Conservation (phyloP, 768 basidiomycete genomes). For the Mycena belliarum region DNA sequence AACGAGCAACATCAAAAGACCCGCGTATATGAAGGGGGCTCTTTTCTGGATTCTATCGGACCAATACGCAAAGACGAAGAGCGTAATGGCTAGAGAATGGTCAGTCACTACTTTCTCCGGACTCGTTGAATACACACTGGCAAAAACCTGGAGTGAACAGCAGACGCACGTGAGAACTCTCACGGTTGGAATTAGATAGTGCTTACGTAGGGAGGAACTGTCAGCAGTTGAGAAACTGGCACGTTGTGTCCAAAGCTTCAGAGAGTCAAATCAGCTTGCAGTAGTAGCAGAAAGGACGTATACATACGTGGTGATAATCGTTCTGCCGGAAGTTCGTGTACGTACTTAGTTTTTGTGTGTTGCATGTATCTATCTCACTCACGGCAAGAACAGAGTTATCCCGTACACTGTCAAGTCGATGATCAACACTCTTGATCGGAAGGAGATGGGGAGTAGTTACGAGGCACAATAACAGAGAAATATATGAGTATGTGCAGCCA, state of each 20-base stretch:
- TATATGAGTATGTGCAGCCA: conserved; percentile 61
- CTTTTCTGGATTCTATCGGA: conserved; percentile 61
- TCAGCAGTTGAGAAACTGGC: conserved; percentile 63
- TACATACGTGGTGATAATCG: conserved; percentile 56
- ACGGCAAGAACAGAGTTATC: conserved; percentile 61
- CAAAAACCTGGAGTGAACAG: conserved; percentile 34
- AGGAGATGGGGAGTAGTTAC: conserved; percentile 42
- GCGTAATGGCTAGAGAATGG: conserved; percentile 49
- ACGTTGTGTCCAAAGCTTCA: conserved; percentile 59
- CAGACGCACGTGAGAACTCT: background rate
- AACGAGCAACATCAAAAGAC: conserved; percentile 45
- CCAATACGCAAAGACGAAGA: conserved; percentile 52
- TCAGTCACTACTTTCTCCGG: too few relatives aligned
- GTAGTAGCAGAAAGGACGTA: background rate
- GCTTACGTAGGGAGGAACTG: conserved; percentile 60
- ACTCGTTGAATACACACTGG: conserved; percentile 52
- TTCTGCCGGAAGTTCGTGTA: conserved; percentile 39
- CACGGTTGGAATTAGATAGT: background rate
- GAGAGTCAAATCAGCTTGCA: background rate
- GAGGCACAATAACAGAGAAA: conserved; percentile 57
- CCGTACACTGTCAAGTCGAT: conserved; percentile 12
- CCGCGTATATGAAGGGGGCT: conserved; percentile 59
- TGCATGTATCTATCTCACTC: too few relatives aligned
- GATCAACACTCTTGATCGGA: background rate
- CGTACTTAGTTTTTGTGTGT: too few relatives aligned